phyloP scores from a whole-genome alignment of 352 stramenopile species.

The Globisporangium canariense region DNA sequence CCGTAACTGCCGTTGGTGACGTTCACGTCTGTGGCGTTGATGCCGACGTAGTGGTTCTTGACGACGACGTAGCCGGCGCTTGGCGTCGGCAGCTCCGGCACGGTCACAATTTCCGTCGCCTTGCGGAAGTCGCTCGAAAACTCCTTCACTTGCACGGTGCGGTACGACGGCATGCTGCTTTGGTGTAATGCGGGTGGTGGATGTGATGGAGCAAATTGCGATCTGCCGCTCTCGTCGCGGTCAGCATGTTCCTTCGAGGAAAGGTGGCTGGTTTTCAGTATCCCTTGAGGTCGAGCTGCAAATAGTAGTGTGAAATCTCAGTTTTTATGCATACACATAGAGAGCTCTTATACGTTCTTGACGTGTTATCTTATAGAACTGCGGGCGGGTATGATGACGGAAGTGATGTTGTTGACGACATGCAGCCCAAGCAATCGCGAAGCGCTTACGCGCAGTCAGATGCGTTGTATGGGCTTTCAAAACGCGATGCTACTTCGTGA shows the following conservation, averaged over 20 bases:
- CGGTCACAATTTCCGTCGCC: conserved; percentile 54
- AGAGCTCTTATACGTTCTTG: background rate
- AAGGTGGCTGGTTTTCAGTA: background rate
- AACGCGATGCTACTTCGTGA: too few species aligned
- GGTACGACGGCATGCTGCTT: conserved; percentile 3
- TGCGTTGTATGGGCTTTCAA: background rate
- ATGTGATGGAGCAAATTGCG: background rate
- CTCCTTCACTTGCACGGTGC: conserved; percentile 28
- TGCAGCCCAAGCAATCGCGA: background rate
- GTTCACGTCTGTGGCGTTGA: conserved; percentile 58
- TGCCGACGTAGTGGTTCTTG: conserved; percentile 34
- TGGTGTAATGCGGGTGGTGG: background rate
- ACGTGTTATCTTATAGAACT: background rate
- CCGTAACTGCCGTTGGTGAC: conserved; percentile 45
- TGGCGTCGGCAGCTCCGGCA: conserved; percentile 33
- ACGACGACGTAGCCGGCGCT: conserved; percentile 44
- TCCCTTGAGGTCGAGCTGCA: background rate
- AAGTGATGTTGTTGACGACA: background rate
- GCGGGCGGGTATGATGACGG: background rate
- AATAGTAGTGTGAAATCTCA: background rate
- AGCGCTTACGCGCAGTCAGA: background rate
- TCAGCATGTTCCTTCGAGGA: background rate
- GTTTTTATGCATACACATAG: background rate
- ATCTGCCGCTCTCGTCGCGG: background rate
- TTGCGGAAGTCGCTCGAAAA: conserved; percentile 76